Percentiles rank a stretch among this genome's conserved stretches.
These are phyloP conservation scores for Amyloporia xantha DNA, from an alignment of 768 basidiomycete species.

Conservation along the genomic window DNA sequence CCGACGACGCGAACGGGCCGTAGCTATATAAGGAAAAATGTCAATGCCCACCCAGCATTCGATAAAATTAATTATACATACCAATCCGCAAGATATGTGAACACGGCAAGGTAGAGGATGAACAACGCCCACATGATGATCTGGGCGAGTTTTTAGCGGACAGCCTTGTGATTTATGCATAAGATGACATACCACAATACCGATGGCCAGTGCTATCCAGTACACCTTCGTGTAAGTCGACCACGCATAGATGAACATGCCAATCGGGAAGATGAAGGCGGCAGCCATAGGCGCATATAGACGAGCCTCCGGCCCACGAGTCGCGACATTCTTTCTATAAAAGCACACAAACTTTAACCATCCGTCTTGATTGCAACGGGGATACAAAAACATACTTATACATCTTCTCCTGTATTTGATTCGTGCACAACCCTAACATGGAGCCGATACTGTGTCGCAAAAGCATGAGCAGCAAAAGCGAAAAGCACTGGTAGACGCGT, in stretches of 20 bases:
- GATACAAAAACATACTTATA: slow-evolving; percentile 17
- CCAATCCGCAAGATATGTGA: slow-evolving; percentile 47
- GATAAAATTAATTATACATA: slow-evolving; percentile 19
- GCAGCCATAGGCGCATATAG: slow-evolving; percentile 52
- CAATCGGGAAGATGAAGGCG: slow-evolving; percentile 44
- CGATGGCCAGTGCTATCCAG: slow-evolving; percentile 58
- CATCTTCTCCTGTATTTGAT: slow-evolving; percentile 25
- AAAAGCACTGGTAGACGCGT: too few relatives aligned
- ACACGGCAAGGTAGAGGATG: slow-evolving; percentile 38
- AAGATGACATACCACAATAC: slow-evolving; percentile 28
- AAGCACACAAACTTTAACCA: neutral
- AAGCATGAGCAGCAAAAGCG: neutral
- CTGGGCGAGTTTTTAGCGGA: slow-evolving; percentile 13
- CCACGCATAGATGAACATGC: slow-evolving; percentile 75
- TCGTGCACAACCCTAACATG: slow-evolving; percentile 20
- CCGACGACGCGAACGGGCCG: slow-evolving; percentile 44
- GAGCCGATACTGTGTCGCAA: slow-evolving; percentile 43
- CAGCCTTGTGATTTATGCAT: too few relatives aligned
- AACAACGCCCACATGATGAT: slow-evolving; percentile 34
- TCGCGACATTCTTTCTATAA: slow-evolving; percentile 20
- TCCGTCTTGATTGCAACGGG: neutral
- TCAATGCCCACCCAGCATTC: neutral
- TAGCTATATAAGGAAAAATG: slow-evolving; percentile 22
- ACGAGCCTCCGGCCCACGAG: slow-evolving; percentile 49
- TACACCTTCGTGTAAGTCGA: slow-evolving; percentile 45